phyloP scores from a whole-genome alignment of 73 alveolate species.

The Paramecium sexaurelia region DNA sequence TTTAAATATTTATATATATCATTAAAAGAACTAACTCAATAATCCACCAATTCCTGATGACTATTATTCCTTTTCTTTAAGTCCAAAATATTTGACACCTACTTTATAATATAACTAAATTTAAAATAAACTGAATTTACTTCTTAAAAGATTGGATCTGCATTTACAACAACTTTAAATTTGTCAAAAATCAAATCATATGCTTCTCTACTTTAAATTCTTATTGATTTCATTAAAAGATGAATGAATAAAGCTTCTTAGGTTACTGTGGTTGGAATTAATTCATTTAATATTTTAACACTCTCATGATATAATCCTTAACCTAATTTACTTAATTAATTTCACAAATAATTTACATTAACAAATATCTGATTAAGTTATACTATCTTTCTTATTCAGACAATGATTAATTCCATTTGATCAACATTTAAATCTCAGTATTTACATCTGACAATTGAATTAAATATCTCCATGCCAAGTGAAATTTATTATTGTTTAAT shows the following conservation, averaged over 20 bases:
- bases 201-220: constrained; percentile 20
- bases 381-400: constrained; percentile 15
- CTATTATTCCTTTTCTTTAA: neutral
- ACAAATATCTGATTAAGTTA: constrained; percentile 36
- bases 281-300: neutral
- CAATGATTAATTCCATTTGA: constrained; percentile 18
- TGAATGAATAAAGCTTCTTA: neutral
- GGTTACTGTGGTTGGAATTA: constrained; percentile 20
- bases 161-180: neutral
- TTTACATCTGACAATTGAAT: neutral
- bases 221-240: neutral
- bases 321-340: constrained; percentile 6
- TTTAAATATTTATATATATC: neutral
- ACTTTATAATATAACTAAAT: constrained; percentile 45
- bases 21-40: constrained; percentile 42
- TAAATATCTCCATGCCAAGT: constrained; percentile 53
- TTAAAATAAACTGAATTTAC: neutral
- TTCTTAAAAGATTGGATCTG: neutral
- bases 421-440: neutral
- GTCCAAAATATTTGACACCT: constrained; percentile 49
- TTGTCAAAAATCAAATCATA: neutral
- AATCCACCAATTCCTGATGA: neutral
- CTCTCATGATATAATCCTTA: constrained; percentile 24
- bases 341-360: neutral
- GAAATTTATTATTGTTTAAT: constrained; percentile 13